phyloP scores from a whole-genome alignment of 192 early-diverging fungal species.

The Coemansia sp. region DNA sequence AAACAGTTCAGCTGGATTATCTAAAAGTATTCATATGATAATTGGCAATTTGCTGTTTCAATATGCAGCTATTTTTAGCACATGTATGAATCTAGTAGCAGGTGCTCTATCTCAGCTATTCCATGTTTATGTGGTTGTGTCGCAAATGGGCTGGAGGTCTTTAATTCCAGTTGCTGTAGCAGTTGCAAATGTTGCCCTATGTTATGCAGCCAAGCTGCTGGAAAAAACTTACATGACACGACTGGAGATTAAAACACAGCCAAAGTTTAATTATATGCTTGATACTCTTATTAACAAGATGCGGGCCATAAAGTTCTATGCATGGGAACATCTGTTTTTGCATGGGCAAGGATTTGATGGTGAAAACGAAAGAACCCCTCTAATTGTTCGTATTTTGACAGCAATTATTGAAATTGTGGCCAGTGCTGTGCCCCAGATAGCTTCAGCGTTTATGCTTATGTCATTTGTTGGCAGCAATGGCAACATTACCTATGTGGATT shows the following conservation, averaged over 20 bases:
- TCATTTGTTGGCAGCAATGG: slow-evolving; percentile 35
- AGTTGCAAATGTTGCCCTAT: neutral
- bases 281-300: slow-evolving; percentile 17
- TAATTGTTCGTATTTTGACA: neutral
- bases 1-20: slow-evolving; percentile 1
- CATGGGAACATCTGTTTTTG: slow-evolving; percentile 50
- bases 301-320: slow-evolving; percentile 63
- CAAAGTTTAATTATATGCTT: neutral
- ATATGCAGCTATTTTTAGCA: neutral
- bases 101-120: slow-evolving; percentile 1
- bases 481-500: slow-evolving; percentile 16
- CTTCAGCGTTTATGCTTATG: slow-evolving; percentile 55
- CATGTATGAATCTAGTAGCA: neutral
- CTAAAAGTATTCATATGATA: neutral
- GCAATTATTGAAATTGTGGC: slow-evolving; percentile 5
- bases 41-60: neutral
- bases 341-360: slow-evolving; percentile 12
- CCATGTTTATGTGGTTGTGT: slow-evolving; percentile 12
- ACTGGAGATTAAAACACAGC: neutral
- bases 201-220: neutral
- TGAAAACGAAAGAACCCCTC: neutral
- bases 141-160: slow-evolving; percentile 10
- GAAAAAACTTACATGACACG: neutral
- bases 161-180: slow-evolving; percentile 14
- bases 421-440: slow-evolving; percentile 43